phyloP scores from a whole-genome alignment of 495 filamentous ascomycete species.

The Xylaria acuta region DNA sequence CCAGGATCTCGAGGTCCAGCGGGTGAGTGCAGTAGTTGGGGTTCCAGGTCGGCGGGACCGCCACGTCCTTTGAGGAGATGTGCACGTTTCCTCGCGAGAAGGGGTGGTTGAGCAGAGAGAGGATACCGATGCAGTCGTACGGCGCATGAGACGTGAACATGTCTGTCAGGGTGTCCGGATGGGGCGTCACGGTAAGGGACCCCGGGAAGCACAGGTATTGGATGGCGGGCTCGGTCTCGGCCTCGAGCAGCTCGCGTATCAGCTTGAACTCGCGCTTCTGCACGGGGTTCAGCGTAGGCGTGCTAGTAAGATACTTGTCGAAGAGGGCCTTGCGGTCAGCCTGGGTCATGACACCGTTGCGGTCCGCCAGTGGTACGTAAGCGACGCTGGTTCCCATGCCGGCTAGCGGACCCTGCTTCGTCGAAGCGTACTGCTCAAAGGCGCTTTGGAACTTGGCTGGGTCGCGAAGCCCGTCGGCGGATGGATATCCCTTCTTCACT shows the following conservation, averaged over 20 bases:
- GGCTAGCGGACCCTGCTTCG: constrained; percentile 45
- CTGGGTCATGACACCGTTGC: constrained; percentile 38
- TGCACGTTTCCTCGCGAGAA: constrained; percentile 65
- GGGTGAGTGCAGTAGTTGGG: constrained; percentile 61
- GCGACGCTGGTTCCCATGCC: constrained; percentile 49
- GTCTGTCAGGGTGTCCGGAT: constrained; percentile 43
- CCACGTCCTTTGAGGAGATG: constrained; percentile 50
- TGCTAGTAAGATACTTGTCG: constrained; percentile 31
- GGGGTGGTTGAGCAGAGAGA: constrained; percentile 54
- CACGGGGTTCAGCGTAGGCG: constrained; percentile 18
- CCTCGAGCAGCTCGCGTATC: constrained; percentile 41
- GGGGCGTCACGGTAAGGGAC: constrained; percentile 42
- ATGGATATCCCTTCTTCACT: constrained; percentile 47
- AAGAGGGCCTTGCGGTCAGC: constrained; percentile 40
- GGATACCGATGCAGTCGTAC: constrained; percentile 52
- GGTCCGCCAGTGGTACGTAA: constrained; percentile 51
- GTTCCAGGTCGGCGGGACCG: constrained; percentile 52
- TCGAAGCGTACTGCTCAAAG: constrained; percentile 45
- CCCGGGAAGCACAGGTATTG: constrained; percentile 51
- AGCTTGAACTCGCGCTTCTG: constrained; percentile 36
- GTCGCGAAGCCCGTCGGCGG: constrained; percentile 53
- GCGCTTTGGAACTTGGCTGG: constrained; percentile 44
- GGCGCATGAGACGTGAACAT: constrained; percentile 39
- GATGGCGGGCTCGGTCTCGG: constrained; percentile 37
- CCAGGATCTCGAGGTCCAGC: constrained; percentile 59